Conservation (phyloP, 176 grass and related monocot species). For the Lolium multiflorum region DNA sequence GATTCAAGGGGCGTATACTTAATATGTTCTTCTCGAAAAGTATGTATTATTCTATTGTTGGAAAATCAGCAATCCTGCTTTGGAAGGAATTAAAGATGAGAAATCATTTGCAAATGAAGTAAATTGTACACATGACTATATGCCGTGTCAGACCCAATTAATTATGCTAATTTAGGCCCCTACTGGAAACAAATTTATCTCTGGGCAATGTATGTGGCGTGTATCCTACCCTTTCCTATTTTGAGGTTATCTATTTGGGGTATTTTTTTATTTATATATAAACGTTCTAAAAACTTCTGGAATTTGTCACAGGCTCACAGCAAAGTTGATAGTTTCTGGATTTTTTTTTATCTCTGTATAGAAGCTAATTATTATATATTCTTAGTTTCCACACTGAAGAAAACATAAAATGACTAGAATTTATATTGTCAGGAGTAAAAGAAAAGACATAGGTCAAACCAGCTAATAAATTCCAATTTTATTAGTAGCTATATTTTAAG, state of each 20-base stretch:
- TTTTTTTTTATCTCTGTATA: not conserved
- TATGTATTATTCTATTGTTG: not conserved
- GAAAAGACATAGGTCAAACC: not conserved
- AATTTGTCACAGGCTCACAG: not conserved
- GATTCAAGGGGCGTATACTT: constrained; percentile 4
- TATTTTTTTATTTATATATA: not conserved
- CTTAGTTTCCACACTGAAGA: not conserved
- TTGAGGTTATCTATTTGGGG: not conserved
- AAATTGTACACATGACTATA: constrained; percentile 5
- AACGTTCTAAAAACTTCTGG: not conserved
- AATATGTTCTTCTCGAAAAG: not conserved
- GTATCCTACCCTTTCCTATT: not conserved
- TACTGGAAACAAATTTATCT: not conserved
- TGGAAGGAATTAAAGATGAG: not conserved
- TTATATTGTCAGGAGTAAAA: not conserved
- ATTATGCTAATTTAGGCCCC: not conserved
- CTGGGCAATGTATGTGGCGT: not conserved
- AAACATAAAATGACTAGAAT: not conserved
- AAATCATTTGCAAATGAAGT: not conserved
- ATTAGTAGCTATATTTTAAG: not conserved
- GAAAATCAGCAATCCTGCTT: not conserved
- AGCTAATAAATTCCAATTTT: not conserved
- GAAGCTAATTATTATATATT: not conserved
- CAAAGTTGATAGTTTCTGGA: not conserved
- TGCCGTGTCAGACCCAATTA: not conserved